Base-by-base conservation (phyloP, 2,329 filamentous ascomycete genomes). In the Bertia moriformis region DNA sequence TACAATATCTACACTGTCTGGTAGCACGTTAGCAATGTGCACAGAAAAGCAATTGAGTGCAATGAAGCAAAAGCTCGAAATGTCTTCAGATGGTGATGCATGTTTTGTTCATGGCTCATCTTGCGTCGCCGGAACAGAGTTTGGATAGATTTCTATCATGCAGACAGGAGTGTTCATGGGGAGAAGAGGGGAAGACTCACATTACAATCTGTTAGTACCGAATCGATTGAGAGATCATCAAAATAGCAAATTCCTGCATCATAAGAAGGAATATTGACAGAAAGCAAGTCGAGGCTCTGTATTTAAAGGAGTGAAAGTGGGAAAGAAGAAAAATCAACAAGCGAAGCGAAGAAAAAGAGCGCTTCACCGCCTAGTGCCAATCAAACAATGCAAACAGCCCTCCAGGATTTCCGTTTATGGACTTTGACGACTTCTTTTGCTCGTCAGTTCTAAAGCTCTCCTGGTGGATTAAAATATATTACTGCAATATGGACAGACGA, bases 341-440 rank as follows among this genome's bases (percentile, higher is more conserved):
- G 32, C 12, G 32, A 35, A 18, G 32, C 10, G 15, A 18, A 35
- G 32, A 35, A 35, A 35, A 35, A 35, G 32, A 7, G 10, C 12
- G 32, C 10, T 29, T n/a, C 24, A 29, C 24, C 32, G 15, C 10
- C 7, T 18, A 15, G 32, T 7, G 22, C 22, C 22, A 17, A 7
- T 13, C 32, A 35, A 35, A 35, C 32, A 35, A 15, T 35, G 32
- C 32, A 35, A 35, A 35, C 32, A 35, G 24, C 24, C n/a, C n/a
- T 10, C n/a, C 24, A n/a, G 7, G 32, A 17, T 35, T 35, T 35
- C 32, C 15, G 32, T 17, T 35, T 14, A 10, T 13, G 32, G 15
- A 7, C 32, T 14, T 35, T 35, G 10, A 18, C 24, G n/a, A 29
- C n/a, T 29, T 29, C 24, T 29, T 29, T n/a, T 29, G 10, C n/a